Conservation (phyloP, 352 stramenopile species). For the Thraustochytrium sp. region DNA sequence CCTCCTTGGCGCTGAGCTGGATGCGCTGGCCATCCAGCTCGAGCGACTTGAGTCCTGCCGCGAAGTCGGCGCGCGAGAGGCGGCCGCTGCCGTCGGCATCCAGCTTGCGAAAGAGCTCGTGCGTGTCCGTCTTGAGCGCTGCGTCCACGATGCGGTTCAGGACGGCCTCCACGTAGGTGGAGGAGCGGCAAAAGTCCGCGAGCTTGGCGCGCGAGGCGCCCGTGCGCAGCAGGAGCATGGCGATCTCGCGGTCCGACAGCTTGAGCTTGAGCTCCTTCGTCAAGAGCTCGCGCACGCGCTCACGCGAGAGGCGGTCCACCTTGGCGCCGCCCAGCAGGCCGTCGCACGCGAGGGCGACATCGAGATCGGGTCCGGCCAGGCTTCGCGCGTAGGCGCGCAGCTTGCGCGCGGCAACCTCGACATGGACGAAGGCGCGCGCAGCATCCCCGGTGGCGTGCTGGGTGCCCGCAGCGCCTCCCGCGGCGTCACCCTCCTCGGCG, state of each 20-base stretch:
- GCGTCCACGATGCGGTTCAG: constrained; percentile 26
- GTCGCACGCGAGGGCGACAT: neutral
- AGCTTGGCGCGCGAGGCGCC: constrained; percentile 2
- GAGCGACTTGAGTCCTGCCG: neutral
- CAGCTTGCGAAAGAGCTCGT: neutral
- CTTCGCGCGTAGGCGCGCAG: neutral
- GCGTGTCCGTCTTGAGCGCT: neutral
- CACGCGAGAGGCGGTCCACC: neutral
- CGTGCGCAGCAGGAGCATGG: neutral
- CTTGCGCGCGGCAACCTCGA: constrained; percentile 15
- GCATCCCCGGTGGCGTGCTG: neutral
- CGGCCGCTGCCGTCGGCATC: constrained; percentile 9
- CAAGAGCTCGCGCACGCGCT: neutral
- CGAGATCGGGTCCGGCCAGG: neutral
- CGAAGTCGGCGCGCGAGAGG: neutral
- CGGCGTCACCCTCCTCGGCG: neutral
- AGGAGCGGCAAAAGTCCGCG: constrained; percentile 21
- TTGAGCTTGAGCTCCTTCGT: neutral
- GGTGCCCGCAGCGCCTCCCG: neutral
- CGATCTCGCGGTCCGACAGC: neutral
- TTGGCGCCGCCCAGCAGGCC: neutral
- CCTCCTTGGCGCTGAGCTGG: constrained; percentile 32
- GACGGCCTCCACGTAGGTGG: constrained; percentile 23
- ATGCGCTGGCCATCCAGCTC: constrained; percentile 15
- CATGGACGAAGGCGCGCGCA: neutral